Evolutionary conservation across 108 stramenopile species (phyloP), one percentile per base, ranked within the genome.

Genomic region (Stephanodiscus triporus): DNA sequence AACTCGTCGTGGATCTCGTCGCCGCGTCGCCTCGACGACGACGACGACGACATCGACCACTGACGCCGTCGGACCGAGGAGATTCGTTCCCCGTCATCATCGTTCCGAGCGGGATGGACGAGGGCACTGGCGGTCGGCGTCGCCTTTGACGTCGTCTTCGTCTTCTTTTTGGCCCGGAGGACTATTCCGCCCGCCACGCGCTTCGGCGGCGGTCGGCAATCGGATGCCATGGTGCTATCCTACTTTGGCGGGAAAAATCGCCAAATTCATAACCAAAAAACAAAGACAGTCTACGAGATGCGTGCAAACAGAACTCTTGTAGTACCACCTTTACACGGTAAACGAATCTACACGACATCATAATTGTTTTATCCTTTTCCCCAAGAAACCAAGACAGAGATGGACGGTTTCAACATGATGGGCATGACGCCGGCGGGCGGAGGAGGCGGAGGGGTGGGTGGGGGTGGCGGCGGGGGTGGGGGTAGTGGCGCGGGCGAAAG

Each of bases 121-220:
- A 11, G 11, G 1, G 23, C 59, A 26, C 7, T 7, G 36, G 22
- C 17, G 19, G 59, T 23, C 9, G 22, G 22, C 14, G 9, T 1
- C 6, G 4, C 19, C 30, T 62, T 0, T n/a, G 17, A 48, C 47
- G n/a, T 7, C 54, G 53, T 68, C 67, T 54, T 67, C 22, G 10
- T 67, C 49, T 67, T 67, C 49, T 36, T 54, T 20, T 53, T 55
- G 22, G 34, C 51, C 17, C 29, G 36, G 26, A 76, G 24, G 24
- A 48, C 67, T 36, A 69, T 24, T 19, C 75, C 75, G 5, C 68
- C 75, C 8, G 60, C 67, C 9, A 76, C 75, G 37, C 75, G 67
- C 68, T 76, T 76, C 14, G 68, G 58, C 24, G 38, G 36, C 36
- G 36, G 6, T 36, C 4, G 40, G 11, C 11, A 8, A 40, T 9